Evolutionary conservation across 352 stramenopile species (phyloP), one percentile per base, ranked within the genome.

Genomic region (Phytophthora parvispora): DNA sequence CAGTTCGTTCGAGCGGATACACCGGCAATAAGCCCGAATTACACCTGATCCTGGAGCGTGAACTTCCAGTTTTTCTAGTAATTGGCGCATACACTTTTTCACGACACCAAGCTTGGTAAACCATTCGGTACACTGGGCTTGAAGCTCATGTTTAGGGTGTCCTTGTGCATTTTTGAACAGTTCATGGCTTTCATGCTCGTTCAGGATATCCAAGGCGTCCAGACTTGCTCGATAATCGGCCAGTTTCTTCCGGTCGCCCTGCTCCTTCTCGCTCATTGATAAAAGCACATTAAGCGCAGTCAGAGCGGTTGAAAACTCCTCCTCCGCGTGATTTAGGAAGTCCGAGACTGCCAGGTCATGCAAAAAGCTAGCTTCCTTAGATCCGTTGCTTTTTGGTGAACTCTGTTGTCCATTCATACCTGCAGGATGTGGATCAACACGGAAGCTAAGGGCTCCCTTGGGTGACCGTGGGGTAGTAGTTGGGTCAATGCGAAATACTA

Each of bases 281-380:
- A 94, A 53, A 27, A 96, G 49, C 8, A 96, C 84, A 31, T 88
- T 93, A 4, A 96, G 61, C 18, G 87, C 89, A n/a, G 89, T 94
- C 27, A 87, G 24, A 1, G 87, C 83, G 8, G 89, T 96, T 27
- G 85, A 92, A 29, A 92, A 81, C 53, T 94, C 86, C 55, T 96
- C 89, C 48, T 91, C 74, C 8, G 87, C 83, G 49, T 94, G 84
- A 20, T 62, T 91, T 7, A 93, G 51, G 40, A 96, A 96, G 31
- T 96, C 79, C 0, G 69, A 75, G 16, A 95, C 82, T 0, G 84
- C 85, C 10, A 96, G 60, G 2, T 83, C 75, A 22, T 89, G 81
- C 25, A 96, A 67, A 25, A 96, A 96, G 4, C 47, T 66, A 54
- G 65, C 75, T 62, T 91, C 84, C 27, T 87, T 90, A 0, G 42